Percentiles rank a stretch among this genome's conserved stretches.
phyloP scores from a whole-genome alignment of 345 rosid genomes.

The Anacardium occidentale region DNA sequence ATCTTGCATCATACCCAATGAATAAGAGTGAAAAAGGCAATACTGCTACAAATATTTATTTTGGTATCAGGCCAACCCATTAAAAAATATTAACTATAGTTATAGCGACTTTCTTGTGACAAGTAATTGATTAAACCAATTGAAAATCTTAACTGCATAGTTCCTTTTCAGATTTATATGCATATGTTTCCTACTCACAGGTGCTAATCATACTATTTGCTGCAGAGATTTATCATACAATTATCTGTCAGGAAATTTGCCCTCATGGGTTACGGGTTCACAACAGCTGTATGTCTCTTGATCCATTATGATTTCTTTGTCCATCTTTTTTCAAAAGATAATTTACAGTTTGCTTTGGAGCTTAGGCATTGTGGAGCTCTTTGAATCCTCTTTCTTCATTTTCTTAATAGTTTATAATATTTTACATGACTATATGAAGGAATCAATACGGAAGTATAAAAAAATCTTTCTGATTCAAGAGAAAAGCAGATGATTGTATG shows the following conservation, averaged over 20 bases:
- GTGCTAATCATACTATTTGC: neutral
- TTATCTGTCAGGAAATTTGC: conserved; percentile 32
- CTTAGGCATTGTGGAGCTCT: neutral
- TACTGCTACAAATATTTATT: too few species aligned
- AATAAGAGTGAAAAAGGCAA: neutral
- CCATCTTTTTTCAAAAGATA: too few species aligned
- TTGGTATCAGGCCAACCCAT: neutral
- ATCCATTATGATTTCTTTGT: neutral
- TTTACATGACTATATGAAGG: neutral
- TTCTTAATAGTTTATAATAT: too few species aligned
- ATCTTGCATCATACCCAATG: too few species aligned
- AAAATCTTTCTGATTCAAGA: too few species aligned
- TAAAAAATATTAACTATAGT: too few species aligned
- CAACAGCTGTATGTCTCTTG: conserved; percentile 30
- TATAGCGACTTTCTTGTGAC: neutral
- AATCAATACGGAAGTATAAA: neutral
- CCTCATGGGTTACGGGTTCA: conserved; percentile 27
- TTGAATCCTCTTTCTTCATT: neutral
- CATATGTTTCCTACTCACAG: neutral
- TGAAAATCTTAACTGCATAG: neutral
- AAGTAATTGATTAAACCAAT: neutral
- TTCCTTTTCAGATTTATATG: neutral
- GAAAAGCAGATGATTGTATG: neutral
- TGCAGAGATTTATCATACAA: conserved; percentile 48
- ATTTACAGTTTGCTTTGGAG: neutral